Base-by-base conservation (phyloP, 257 asterid genomes). In the Solanum piurae region DNA sequence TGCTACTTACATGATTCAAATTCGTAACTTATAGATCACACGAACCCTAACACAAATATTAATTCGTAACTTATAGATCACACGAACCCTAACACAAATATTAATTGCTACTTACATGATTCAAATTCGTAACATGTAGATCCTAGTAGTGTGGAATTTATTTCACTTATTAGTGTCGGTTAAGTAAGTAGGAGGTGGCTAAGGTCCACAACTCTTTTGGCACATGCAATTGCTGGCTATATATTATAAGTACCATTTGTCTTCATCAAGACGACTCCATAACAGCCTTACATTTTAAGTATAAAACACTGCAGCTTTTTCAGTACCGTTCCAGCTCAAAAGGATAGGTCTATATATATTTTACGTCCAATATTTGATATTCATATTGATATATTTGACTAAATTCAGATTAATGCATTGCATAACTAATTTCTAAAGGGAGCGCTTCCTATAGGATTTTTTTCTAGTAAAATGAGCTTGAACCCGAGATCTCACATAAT, bases 191-290 rank as follows among this genome's bases (percentile, higher is more conserved):
- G 18, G 85, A 44, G 38, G 12, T 13, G 55, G 58, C 60, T 42
- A 0, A 77, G 85, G 86, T 82, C 85, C 86, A 49, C 86, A 82
- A 82, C 4, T 82, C 29, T 3, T 46, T 29, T 29, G 23, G 31
- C 69, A 82, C 86, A 82, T 82, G 86, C 86, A 82, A 4, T 82
- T 82, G 86, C 42, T 82, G 44, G 86, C 69, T 29, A 49, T 44
- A 7, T 79, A 42, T 76, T 42, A 8, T 49, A 80, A 33, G 7
- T 2, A 9, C n/a, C 66, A 12, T 49, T 80, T 49, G 66, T 80
- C 85, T 80, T 80, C 85, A 29, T 80, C 18, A 46, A 46, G 27
- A 79, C 34, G 29, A 76, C 37, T 80, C 14, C 29, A 49, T 49
- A 49, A 82, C 69, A 82, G 29, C 86, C 86, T 82, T 82, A 29